Evolutionary conservation across 345 rosid genomes (phyloP).

Genomic region (Eucalyptus albens): DNA sequence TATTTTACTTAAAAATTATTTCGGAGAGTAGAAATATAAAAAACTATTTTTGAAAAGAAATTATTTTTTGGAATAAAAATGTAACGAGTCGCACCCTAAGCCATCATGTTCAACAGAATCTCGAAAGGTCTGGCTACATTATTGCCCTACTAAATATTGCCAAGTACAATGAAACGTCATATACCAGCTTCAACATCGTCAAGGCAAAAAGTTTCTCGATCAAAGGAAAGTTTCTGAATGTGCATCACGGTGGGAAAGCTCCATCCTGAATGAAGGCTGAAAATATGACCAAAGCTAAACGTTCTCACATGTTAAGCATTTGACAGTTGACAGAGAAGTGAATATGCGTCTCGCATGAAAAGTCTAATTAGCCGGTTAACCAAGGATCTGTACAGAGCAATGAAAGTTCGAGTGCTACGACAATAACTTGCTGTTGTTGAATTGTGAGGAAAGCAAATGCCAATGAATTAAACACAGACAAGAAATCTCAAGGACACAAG

Average conservation of each 20-base stretch:
- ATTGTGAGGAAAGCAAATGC: background rate
- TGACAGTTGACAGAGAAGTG: background rate
- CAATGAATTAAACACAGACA: background rate
- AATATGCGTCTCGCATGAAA: background rate
- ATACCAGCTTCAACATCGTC: background rate
- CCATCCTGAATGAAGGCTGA: background rate
- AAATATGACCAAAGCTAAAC: background rate
- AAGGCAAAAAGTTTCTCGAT: background rate
- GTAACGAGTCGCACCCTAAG: rapidly evolving
- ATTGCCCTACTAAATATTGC: background rate
- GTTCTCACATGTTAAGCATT: background rate
- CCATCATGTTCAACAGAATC: background rate
- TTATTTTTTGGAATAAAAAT: rapidly evolving
- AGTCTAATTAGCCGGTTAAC: slow-evolving; percentile 34
- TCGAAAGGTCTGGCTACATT: background rate
- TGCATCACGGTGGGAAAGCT: background rate
- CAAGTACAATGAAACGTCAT: background rate
- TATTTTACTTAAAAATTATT: no score
- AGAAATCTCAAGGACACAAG: background rate
- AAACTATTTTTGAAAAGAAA: rapidly evolving
- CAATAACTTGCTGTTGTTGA: slow-evolving; percentile 66
- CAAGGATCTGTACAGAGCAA: slow-evolving; percentile 81
- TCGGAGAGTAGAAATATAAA: rapidly evolving
- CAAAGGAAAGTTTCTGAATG: background rate
- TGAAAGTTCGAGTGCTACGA: slow-evolving; percentile 62